Base-by-base conservation (phyloP, 306 rosid genomes). In the Casuarina equisetifolia region DNA sequence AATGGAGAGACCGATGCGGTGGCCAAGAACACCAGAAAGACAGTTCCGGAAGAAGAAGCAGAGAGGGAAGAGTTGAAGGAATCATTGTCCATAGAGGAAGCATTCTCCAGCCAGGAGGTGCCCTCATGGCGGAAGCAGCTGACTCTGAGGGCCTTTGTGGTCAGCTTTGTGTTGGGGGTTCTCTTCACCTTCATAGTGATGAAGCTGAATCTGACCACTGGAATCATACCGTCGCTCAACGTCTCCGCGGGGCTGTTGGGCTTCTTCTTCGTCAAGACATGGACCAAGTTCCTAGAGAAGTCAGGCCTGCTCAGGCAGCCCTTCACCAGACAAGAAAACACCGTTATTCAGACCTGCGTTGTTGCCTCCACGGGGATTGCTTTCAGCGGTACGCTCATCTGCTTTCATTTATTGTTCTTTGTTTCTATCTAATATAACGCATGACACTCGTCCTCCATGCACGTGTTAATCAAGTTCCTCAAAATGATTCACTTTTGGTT, bases 341-440 rank as follows among this genome's bases (percentile, higher is more conserved):
- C 89, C 2, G 87, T 86, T 3, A 83, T 86, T 36, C 89, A 86
- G 19, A 86, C 89, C 9, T 84, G 86, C 62, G 88, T 86, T 51
- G 88, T 86, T 4, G 84, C 88, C 5, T 8, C 84, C 13, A 17
- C 84, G 40, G 88, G 90, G 73, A 81, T 86, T 70, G 90, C 90
- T 0, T 84, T 81, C 44, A 86, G 88, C 44, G 88, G 90, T 86
- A 86, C 7, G 39, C 32, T 3, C 69, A 2, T 11, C 63, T 20
- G 32, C 32, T 5, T 55, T 20, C 11, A 57, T 57, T 57, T n/a
- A 6, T 55, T 57, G 12, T 12, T 3, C 0, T 15, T 52, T 52
- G 4, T 50, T 50, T 50, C 32, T 10, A 3, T 44, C 8, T 15
- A 10, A 50, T 10, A 50, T 2, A 12, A 5, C 13, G 13, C 3